Evolutionary conservation across 441 rosid species (phyloP).

Genomic region (Aquilaria agallochum): DNA sequence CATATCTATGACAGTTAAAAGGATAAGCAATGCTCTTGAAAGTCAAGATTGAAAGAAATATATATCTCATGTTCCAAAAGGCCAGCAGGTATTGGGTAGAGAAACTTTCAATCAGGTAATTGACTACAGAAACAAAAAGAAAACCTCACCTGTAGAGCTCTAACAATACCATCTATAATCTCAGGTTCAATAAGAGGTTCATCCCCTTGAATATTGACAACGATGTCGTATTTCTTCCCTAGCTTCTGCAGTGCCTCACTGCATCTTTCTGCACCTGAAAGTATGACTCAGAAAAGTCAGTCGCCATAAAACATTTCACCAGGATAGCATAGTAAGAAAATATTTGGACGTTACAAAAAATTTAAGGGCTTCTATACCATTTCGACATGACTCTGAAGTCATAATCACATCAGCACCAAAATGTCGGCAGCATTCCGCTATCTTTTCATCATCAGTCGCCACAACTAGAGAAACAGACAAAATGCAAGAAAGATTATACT

Average conservation of each 20-base stretch:
- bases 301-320: not conserved
- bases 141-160: conserved; percentile 72
- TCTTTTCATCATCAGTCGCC: conserved; percentile 90
- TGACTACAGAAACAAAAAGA: not conserved
- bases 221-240: conserved; percentile 80
- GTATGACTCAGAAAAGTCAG: conserved; percentile 10
- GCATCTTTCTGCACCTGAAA: conserved; percentile 81
- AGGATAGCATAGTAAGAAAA: not conserved
- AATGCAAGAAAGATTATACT: not conserved
- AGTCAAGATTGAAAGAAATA: too few species aligned
- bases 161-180: conserved; percentile 90
- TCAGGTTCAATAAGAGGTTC: conserved; percentile 98
- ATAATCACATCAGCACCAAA: conserved; percentile 95
- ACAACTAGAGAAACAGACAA: conserved; percentile 48
- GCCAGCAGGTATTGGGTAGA: not conserved
- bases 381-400: conserved; percentile 92
- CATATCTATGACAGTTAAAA: too few species aligned
- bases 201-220: conserved; percentile 95
- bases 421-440: conserved; percentile 91
- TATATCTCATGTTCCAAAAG: not conserved
- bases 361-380: conserved; percentile 39
- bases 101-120: not conserved
- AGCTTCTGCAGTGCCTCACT: conserved; percentile 82
- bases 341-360: not conserved
- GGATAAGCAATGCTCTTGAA: too few species aligned